A percentile compares a stretch with the other conserved stretches of the same genome.
These are phyloP conservation scores for Phytophthora fragariae DNA, from an alignment of 352 stramenopile genomes.

Conservation along the genomic window DNA sequence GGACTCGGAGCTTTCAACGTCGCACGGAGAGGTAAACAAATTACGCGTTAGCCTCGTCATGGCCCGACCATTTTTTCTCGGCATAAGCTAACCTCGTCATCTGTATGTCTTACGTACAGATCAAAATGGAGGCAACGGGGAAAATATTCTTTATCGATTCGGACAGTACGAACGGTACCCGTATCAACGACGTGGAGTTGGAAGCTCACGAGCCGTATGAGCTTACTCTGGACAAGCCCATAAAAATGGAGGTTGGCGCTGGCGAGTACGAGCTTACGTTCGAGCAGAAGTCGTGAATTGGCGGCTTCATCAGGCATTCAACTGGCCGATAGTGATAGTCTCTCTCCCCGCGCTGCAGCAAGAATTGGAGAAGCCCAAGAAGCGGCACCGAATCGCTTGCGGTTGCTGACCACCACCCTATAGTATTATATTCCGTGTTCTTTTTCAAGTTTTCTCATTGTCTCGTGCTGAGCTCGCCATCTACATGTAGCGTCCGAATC, in stretches of 20 bases:
- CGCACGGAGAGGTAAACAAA: conserved; percentile 66
- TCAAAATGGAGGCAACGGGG: conserved; percentile 70
- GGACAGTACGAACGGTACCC: conserved; percentile 85
- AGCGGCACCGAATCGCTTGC: conserved; percentile 21
- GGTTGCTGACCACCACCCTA: conserved; percentile 38
- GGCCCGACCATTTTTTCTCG: not conserved
- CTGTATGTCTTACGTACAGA: conserved; percentile 34
- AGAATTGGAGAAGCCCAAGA: conserved; percentile 16
- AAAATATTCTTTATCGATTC: conserved; percentile 77
- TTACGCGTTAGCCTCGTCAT: not conserved
- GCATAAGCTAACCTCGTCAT: not conserved
- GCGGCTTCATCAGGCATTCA: not conserved
- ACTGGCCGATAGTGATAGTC: conserved; percentile 15
- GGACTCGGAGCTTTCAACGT: conserved; percentile 85
- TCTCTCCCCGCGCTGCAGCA: not conserved
- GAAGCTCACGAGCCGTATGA: conserved; percentile 57
- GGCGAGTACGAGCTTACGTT: conserved; percentile 67
- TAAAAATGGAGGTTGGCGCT: conserved; percentile 61
- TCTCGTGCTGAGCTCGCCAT: conserved; percentile 16
- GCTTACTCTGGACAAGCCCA: conserved; percentile 51
- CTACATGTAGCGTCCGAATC: conserved; percentile 5
- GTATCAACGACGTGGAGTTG: conserved; percentile 64
- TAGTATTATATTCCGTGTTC: conserved; percentile 59
- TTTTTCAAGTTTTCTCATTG: conserved; percentile 19
- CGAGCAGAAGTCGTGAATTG: conserved; percentile 46